A percentile compares a stretch with the other conserved stretches of the same genome.
These are phyloP conservation scores for Metarhizium humberi DNA, from an alignment of 2,329 filamentous ascomycete genomes.

Conservation along the genomic window DNA sequence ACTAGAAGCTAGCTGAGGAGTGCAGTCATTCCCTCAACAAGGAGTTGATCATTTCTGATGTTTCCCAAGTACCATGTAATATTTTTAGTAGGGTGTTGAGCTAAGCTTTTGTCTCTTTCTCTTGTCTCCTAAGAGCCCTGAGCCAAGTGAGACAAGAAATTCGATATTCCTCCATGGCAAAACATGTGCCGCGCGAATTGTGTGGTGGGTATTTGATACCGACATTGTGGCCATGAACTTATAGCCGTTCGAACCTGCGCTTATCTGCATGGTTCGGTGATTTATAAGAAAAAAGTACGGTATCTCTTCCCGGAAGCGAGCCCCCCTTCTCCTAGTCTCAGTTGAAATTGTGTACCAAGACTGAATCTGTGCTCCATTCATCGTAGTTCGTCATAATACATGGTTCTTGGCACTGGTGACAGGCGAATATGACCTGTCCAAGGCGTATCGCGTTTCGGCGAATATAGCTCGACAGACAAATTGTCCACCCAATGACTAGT, in stretches of 20 bases:
- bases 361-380: neutral
- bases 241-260: neutral
- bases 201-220: neutral
- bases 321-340: neutral
- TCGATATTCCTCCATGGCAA: neutral
- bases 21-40: neutral
- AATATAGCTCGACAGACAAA: neutral
- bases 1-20: no score
- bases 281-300: neutral
- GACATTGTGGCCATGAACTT: neutral
- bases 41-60: neutral
- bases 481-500: neutral
- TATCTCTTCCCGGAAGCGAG: neutral
- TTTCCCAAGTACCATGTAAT: neutral
- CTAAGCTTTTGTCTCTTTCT: neutral
- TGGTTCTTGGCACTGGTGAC: neutral
- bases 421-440: neutral
- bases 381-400: neutral
- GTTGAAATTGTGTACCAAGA: neutral
- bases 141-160: neutral
- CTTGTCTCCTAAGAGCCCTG: neutral
- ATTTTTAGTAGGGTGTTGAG: neutral
- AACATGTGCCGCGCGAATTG: neutral
- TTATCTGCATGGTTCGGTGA: neutral
- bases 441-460: neutral